A percentile compares a stretch with the other conserved stretches of the same genome.
Evolutionary conservation across 257 asterid species (phyloP).

Genomic region (Lycium barbarum): DNA sequence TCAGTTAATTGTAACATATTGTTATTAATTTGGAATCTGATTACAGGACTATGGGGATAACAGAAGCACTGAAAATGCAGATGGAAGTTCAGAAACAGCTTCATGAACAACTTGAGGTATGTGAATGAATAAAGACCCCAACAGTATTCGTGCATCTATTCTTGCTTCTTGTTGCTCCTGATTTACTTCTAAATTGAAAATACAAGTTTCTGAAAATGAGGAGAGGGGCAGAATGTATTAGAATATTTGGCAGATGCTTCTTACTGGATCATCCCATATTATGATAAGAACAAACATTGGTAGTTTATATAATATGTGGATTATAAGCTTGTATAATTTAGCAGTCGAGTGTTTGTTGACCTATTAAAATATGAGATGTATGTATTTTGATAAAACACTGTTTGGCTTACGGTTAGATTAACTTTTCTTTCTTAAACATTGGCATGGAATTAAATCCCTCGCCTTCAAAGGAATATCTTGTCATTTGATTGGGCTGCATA

Average conservation of each 20-base stretch:
- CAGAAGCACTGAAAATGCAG: conserved; percentile 84
- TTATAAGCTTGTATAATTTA: not conserved
- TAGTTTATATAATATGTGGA: not conserved
- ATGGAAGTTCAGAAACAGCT: conserved; percentile 95
- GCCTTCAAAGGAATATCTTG: not conserved
- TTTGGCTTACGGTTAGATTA: not conserved
- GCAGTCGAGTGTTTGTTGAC: not conserved
- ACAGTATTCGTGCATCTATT: not conserved
- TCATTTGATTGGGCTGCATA: not conserved
- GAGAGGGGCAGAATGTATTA: not conserved
- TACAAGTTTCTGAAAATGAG: not conserved
- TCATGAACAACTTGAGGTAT: conserved; percentile 93
- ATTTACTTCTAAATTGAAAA: not conserved
- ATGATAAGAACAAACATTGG: not conserved
- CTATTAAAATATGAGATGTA: not conserved
- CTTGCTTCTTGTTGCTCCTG: not conserved
- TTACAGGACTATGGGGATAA: conserved; percentile 73
- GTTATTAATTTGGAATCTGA: conserved; percentile 13
- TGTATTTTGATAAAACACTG: not conserved
- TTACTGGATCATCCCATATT: not conserved
- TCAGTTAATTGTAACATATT: not conserved
- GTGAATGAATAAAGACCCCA: conserved; percentile 22
- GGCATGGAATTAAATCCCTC: not conserved
- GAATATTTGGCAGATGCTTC: not conserved
- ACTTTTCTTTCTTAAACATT: not conserved